Percentiles rank a stretch among this genome's conserved stretches.
Evolutionary conservation across 768 basidiomycete species (phyloP).

Genomic region (Lactarius tabidus): DNA sequence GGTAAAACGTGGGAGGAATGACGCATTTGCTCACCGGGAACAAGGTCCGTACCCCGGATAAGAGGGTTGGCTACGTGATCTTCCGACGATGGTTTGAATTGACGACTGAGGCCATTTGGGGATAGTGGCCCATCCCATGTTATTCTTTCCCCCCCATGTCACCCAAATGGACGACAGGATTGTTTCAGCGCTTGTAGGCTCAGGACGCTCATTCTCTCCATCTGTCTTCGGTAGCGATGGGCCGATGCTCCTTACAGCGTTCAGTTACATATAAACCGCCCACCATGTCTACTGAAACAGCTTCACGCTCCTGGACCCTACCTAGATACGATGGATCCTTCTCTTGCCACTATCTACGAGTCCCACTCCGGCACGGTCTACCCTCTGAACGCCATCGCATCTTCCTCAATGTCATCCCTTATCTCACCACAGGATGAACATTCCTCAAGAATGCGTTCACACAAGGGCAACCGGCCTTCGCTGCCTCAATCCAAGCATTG

Average conservation of each 20-base stretch:
- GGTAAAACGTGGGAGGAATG: constrained; percentile 15
- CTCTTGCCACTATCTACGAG: constrained; percentile 13
- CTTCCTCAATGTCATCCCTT: constrained; percentile 19
- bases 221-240: constrained; percentile 18
- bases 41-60: neutral
- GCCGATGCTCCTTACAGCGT: constrained; percentile 9
- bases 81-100: constrained; percentile 1
- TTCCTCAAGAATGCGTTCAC: constrained; percentile 45
- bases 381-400: constrained; percentile 18
- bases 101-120: constrained; percentile 5
- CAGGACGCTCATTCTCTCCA: neutral
- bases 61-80: neutral
- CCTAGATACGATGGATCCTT: constrained; percentile 6
- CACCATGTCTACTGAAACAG: constrained; percentile 2
- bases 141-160: constrained; percentile 1
- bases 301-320: neutral
- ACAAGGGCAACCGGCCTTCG: constrained; percentile 56
- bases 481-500: constrained; percentile 63
- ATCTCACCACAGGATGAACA: constrained; percentile 21
- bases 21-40: constrained; percentile 5
- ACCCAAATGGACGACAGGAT: constrained; percentile 6
- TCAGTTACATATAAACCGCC: constrained; percentile 17
- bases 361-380: constrained; percentile 12
- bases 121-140: constrained; percentile 4
- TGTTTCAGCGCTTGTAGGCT: constrained; percentile 10